Evolutionary conservation across 148 eudicot species (phyloP).

Genomic region (Linanthus parryae): DNA sequence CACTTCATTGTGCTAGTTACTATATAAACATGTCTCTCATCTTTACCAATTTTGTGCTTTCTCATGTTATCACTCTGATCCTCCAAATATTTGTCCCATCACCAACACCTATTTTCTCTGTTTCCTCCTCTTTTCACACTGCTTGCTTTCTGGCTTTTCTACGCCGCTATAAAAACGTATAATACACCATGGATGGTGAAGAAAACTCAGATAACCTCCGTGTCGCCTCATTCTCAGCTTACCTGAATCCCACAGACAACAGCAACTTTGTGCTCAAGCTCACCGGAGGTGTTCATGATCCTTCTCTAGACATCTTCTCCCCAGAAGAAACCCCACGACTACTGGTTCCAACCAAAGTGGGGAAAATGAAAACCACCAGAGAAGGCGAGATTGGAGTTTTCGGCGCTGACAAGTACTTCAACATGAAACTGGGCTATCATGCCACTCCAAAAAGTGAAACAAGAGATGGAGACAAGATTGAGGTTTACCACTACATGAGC

Average conservation of each 20-base stretch:
- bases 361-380: slow-evolving; percentile 10
- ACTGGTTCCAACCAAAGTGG: neutral
- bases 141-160: neutral
- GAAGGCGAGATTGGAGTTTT: slow-evolving; percentile 43
- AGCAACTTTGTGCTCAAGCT: slow-evolving; percentile 38
- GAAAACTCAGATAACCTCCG: slow-evolving; percentile 25
- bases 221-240: slow-evolving; percentile 70
- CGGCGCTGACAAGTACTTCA: slow-evolving; percentile 57
- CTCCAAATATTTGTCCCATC: too few relatives aligned
- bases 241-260: slow-evolving; percentile 49
- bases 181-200: slow-evolving; percentile 26
- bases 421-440: slow-evolving; percentile 16
- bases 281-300: slow-evolving; percentile 26
- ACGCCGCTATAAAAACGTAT: neutral
- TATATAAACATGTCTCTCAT: too few relatives aligned
- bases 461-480: slow-evolving; percentile 5
- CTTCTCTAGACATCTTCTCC: slow-evolving; percentile 14
- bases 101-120: too few relatives aligned
- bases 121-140: neutral
- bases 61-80: too few relatives aligned
- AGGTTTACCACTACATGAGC: slow-evolving; percentile 7
- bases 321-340: slow-evolving; percentile 17
- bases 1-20: too few relatives aligned
- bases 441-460: neutral
- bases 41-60: too few relatives aligned